Percentiles rank a stretch among this genome's conserved stretches.
These are phyloP conservation scores for Heterobasidion parviporum DNA, from an alignment of 1,284 basidiomycete genomes.

Conservation along the genomic window DNA sequence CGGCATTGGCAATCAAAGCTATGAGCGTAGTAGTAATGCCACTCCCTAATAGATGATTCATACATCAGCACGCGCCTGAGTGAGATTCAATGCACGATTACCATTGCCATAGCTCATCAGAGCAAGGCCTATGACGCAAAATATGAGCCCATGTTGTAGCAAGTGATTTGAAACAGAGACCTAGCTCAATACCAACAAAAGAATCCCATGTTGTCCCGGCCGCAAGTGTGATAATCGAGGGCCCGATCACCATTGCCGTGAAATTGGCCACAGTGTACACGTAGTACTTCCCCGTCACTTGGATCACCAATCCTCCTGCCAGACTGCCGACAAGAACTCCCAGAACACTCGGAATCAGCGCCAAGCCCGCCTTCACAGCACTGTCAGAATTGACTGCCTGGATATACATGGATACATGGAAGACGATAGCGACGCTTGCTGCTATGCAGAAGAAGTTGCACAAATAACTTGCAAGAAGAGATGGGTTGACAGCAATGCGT, in stretches of 20 bases:
- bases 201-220: constrained; percentile 31
- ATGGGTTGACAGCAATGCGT: constrained; percentile 39
- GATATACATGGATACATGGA: constrained; percentile 46
- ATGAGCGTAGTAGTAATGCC: constrained; percentile 51
- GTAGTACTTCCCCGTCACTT: constrained; percentile 51
- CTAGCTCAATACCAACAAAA: constrained; percentile 28
- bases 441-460: constrained; percentile 50
- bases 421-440: constrained; percentile 35
- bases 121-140: constrained; percentile 26
- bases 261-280: constrained; percentile 38
- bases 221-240: constrained; percentile 26
- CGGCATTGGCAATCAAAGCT: constrained; percentile 54
- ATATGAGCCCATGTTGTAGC: not conserved
- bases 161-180: constrained; percentile 20
- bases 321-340: constrained; percentile 42
- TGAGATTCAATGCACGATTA: constrained; percentile 11
- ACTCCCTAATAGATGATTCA: constrained; percentile 25
- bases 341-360: constrained; percentile 39
- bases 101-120: constrained; percentile 39
- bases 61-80: not conserved
- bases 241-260: constrained; percentile 29
- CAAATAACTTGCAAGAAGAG: constrained; percentile 46
- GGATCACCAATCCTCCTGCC: constrained; percentile 43
- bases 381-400: constrained; percentile 43
- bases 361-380: constrained; percentile 40